Conservation (phyloP, 371 early-diverging fungal genomes). For the Mortierella polycephala region DNA sequence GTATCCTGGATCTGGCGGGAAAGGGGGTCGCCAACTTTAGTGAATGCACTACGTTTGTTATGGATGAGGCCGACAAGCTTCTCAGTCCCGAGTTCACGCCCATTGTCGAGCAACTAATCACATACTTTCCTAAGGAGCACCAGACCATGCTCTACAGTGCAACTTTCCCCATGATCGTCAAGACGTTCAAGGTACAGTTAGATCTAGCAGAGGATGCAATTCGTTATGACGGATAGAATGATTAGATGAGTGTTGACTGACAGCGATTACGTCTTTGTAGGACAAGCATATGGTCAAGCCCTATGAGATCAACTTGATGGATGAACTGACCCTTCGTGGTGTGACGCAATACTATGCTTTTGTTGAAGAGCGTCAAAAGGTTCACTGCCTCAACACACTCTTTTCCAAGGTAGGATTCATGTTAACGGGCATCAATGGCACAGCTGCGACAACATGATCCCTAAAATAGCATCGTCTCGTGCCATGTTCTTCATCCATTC, state of each 20-base stretch:
- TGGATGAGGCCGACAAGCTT: constrained; percentile 99
- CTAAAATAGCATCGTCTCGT: too few species aligned
- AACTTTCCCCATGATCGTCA: constrained; percentile 98
- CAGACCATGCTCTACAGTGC: constrained; percentile 98
- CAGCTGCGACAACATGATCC: too few species aligned
- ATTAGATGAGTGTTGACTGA: too few species aligned
- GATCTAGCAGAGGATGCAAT: too few species aligned
- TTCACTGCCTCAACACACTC: constrained; percentile 97
- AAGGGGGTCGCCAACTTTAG: constrained; percentile 90
- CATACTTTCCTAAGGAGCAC: constrained; percentile 82
- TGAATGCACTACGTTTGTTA: constrained; percentile 89
- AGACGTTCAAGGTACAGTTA: constrained; percentile 92
- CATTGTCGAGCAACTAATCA: constrained; percentile 93
- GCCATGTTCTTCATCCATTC: too few species aligned
- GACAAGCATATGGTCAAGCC: constrained; percentile 94
- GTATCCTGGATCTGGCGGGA: constrained; percentile 95
- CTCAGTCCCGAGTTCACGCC: constrained; percentile 96
- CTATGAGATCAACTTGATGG: constrained; percentile 99
- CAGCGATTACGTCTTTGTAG: too few species aligned
- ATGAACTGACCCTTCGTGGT: constrained; percentile 97
- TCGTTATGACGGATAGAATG: too few species aligned
- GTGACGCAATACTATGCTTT: constrained; percentile 99
- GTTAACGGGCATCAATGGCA: too few species aligned
- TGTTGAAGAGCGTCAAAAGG: constrained; percentile 98
- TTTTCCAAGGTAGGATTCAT: constrained; percentile 94